Evolutionary conservation across 2,329 filamentous ascomycete species (phyloP).

Genomic region (Cladosporium sp.): DNA sequence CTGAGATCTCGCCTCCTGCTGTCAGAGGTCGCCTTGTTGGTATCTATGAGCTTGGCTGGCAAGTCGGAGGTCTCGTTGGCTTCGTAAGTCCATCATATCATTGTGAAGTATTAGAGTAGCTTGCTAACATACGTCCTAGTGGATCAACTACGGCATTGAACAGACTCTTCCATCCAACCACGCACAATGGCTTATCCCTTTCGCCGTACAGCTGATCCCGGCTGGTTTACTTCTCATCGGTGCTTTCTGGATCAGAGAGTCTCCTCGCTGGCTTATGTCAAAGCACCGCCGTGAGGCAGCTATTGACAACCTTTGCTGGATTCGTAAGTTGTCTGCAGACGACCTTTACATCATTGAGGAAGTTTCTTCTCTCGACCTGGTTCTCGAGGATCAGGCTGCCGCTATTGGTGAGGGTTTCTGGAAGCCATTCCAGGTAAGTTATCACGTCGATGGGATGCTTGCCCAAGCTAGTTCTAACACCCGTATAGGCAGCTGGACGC

Average conservation of each 20-base stretch:
- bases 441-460: too few species aligned
- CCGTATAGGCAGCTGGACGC: constrained; percentile 41
- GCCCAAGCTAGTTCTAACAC: constrained; percentile 16
- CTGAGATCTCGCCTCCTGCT: constrained; percentile 54
- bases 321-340: constrained; percentile 53
- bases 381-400: constrained; percentile 60
- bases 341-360: constrained; percentile 71
- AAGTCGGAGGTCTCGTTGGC: constrained; percentile 48
- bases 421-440: constrained; percentile 55
- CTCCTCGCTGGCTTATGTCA: constrained; percentile 42
- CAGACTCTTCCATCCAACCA: constrained; percentile 41
- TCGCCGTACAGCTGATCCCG: constrained; percentile 64
- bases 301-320: constrained; percentile 53
- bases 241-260: constrained; percentile 41
- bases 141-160: constrained; percentile 39
- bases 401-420: constrained; percentile 69
- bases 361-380: constrained; percentile 64
- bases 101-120: not conserved
- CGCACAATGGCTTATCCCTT: constrained; percentile 46
- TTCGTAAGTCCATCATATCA: constrained; percentile 27
- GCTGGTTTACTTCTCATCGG: constrained; percentile 53
- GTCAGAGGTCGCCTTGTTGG: constrained; percentile 58
- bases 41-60: constrained; percentile 54
- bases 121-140: constrained; percentile 12
- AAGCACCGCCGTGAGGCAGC: constrained; percentile 40